Percentiles rank a stretch among this genome's conserved stretches.
Conservation (phyloP, 768 basidiomycete genomes). For the Clavaria fumosa region DNA sequence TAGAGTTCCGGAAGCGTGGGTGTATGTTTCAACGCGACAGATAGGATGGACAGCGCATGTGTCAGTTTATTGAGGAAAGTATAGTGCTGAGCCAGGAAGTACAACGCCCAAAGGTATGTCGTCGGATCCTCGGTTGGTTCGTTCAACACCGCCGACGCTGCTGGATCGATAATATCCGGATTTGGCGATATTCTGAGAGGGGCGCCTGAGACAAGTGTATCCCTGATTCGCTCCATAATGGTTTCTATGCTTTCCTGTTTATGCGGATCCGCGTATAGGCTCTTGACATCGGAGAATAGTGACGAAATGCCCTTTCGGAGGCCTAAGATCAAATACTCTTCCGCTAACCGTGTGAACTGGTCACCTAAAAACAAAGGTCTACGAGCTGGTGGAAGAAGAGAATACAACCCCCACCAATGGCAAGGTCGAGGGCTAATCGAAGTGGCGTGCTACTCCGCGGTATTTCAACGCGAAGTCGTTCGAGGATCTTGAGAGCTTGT, state of each 20-base stretch:
- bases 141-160: no score
- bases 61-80: conserved; percentile 40
- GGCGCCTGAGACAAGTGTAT: conserved; percentile 20
- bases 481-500: conserved; percentile 41
- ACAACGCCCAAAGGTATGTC: conserved; percentile 86
- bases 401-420: conserved; percentile 22
- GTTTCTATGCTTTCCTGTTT: conserved; percentile 60
- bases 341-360: conserved; percentile 47
- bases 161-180: conserved; percentile 7
- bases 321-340: conserved; percentile 51
- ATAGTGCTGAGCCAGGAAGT: conserved; percentile 86
- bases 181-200: neutral
- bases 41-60: conserved; percentile 46
- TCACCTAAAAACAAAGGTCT: conserved; percentile 23
- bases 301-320: conserved; percentile 84
- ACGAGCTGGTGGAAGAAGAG: neutral
- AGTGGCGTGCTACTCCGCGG: conserved; percentile 58
- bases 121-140: conserved; percentile 67
- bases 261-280: conserved; percentile 47
- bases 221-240: conserved; percentile 37
- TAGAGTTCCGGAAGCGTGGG: conserved; percentile 88
- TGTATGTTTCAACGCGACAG: conserved; percentile 62
- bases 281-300: conserved; percentile 83
- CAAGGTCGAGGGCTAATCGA: conserved; percentile 57
- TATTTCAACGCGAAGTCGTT: conserved; percentile 41